Percentiles rank a stretch among this genome's conserved stretches.
phyloP scores from a whole-genome alignment of 495 filamentous ascomycete species.

The Hypoxylon fuscum region DNA sequence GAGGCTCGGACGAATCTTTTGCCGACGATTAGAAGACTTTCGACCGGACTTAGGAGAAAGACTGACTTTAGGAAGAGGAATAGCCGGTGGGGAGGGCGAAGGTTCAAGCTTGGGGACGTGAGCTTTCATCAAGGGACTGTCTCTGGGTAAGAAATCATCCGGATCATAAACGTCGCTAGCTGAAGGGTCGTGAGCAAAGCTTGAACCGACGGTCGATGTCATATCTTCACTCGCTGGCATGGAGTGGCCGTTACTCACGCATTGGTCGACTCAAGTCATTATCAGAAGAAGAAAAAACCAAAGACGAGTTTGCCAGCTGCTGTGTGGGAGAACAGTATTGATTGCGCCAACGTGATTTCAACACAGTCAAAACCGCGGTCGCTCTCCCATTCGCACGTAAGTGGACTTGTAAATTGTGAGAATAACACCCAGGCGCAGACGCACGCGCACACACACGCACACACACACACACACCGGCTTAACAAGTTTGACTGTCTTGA shows the following conservation, averaged over 20 bases:
- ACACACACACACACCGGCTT: slow-evolving; percentile 14
- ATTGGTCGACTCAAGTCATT: slow-evolving; percentile 45
- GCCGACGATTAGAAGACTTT: slow-evolving; percentile 55
- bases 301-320: slow-evolving; percentile 24
- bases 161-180: slow-evolving; percentile 56
- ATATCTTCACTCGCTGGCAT: slow-evolving; percentile 53
- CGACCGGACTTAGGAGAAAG: slow-evolving; percentile 45
- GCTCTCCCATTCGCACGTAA: slow-evolving; percentile 33
- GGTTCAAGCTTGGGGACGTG: slow-evolving; percentile 50
- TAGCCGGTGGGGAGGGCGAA: slow-evolving; percentile 48
- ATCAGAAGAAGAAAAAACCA: slow-evolving; percentile 25
- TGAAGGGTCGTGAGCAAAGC: slow-evolving; percentile 50
- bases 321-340: slow-evolving; percentile 10
- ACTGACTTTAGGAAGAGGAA: slow-evolving; percentile 50
- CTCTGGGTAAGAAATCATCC: slow-evolving; percentile 53
- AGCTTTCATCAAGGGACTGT: slow-evolving; percentile 56
- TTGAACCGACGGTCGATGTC: slow-evolving; percentile 52
- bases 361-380: slow-evolving; percentile 23
- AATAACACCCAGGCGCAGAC: slow-evolving; percentile 21
- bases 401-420: slow-evolving; percentile 18
- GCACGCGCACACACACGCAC: too few relatives aligned
- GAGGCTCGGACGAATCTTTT: slow-evolving; percentile 52
- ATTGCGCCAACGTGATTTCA: slow-evolving; percentile 37
- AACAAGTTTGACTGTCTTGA: slow-evolving; percentile 6
- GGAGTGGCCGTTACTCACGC: slow-evolving; percentile 46